phyloP scores from a whole-genome alignment of 1,284 basidiomycete species.

The Pascua guehoae region DNA sequence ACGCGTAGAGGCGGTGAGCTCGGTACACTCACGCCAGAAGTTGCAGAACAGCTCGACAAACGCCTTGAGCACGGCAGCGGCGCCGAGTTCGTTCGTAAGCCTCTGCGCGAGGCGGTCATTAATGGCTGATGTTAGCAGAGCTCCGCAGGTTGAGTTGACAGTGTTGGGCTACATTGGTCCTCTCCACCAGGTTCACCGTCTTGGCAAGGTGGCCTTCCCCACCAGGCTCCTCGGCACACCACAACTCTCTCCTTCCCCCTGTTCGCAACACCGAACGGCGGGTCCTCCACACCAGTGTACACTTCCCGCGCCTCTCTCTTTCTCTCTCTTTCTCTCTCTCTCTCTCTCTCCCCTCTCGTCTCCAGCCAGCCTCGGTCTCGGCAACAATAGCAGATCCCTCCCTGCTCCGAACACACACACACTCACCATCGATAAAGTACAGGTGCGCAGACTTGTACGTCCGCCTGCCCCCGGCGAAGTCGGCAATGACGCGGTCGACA shows the following conservation, averaged over 20 bases:
- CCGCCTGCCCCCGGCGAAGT: slow-evolving; percentile 63
- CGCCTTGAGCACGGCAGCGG: slow-evolving; percentile 55
- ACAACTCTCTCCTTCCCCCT: too few relatives aligned
- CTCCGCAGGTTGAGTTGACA: background rate
- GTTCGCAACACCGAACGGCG: too few relatives aligned
- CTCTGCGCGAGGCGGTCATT: slow-evolving; percentile 68
- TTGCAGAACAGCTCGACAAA: slow-evolving; percentile 83
- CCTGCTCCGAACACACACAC: background rate
- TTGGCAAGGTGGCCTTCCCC: too few relatives aligned
- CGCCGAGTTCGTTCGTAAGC: slow-evolving; percentile 54
- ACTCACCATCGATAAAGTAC: slow-evolving; percentile 89
- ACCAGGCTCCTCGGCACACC: too few relatives aligned
- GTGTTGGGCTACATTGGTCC: too few relatives aligned
- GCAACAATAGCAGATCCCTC: too few relatives aligned
- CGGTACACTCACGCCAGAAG: slow-evolving; percentile 65
- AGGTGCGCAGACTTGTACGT: slow-evolving; percentile 87
- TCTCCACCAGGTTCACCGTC: too few relatives aligned
- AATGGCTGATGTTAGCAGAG: slow-evolving; percentile 31
- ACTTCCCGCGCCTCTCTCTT: too few relatives aligned
- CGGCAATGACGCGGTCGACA: slow-evolving; percentile 81
- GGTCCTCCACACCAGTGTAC: background rate
- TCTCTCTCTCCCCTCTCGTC: too few relatives aligned
- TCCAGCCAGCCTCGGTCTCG: too few relatives aligned
- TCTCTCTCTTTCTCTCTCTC: too few relatives aligned
- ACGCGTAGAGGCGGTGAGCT: slow-evolving; percentile 4